These are phyloP conservation scores for Sporobolus alterniflorus DNA, from an alignment of 202 grass and related monocot genomes.

Conservation along the genomic window DNA sequence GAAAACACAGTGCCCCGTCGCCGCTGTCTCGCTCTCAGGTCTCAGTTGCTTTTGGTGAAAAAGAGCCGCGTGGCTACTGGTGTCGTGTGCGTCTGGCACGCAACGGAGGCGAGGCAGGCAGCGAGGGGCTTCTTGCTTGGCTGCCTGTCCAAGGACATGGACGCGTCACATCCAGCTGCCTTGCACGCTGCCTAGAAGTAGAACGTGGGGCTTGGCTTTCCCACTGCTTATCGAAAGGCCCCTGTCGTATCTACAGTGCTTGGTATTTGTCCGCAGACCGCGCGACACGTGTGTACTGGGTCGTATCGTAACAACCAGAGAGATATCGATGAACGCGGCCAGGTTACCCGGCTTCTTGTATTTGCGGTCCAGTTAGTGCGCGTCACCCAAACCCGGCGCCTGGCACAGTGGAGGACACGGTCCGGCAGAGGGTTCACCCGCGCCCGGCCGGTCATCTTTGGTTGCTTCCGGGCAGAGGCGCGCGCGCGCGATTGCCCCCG, in stretches of 20 bases:
- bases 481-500: too few relatives aligned
- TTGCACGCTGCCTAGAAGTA: background rate
- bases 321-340: too few relatives aligned
- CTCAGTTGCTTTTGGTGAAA: background rate
- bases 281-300: too few relatives aligned
- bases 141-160: background rate
- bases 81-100: background rate
- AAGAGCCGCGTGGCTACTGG: background rate
- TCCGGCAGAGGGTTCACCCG: too few relatives aligned
- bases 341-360: too few relatives aligned
- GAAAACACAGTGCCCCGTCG: background rate
- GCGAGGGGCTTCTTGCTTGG: background rate
- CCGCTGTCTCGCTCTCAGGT: background rate
- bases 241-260: background rate
- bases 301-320: too few relatives aligned
- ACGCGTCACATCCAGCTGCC: background rate
- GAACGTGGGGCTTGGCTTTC: too few relatives aligned
- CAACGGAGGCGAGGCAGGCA: background rate
- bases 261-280: background rate
- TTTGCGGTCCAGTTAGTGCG: too few relatives aligned
- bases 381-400: too few relatives aligned
- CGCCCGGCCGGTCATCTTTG: too few relatives aligned
- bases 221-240: background rate
- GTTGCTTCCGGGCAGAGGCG: too few relatives aligned
- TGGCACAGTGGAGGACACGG: too few relatives aligned